Evolutionary conservation across 1,284 basidiomycete species (phyloP), one percentile per base, ranked within the genome.

Genomic region (Coniferiporia sulphurascens): DNA sequence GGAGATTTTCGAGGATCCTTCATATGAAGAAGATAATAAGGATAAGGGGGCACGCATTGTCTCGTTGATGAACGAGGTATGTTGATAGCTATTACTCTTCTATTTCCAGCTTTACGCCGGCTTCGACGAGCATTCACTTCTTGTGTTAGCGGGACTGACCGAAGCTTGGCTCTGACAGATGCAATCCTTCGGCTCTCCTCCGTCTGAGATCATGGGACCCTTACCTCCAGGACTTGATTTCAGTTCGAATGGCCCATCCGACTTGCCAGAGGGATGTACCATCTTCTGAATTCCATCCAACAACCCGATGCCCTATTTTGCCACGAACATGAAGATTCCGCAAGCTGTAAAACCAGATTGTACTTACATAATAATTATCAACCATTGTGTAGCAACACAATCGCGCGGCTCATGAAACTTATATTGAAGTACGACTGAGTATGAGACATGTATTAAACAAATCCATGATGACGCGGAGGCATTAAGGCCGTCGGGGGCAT

Each of bases 121-220:
- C 5, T 27, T 27, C 27, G 27, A 27, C 27, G 5, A 27, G 3
- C 27, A 21, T n/a, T 59, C 65, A 32, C 36, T 43, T 32, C 36
- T 60, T 45, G 41, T 55, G 35, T 38, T 19, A 50, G 48, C 9
- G 41, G 13, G 13, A 58, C 22, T 56, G 15, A 52, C 34, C 15
- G 21, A 35, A 41, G 48, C 12, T 48, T 17, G 49, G 63, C 15
- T 65, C 27, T 34, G 27, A 41, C 66, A 94, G 89, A 85, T 96
- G 82, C 93, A 95, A 79, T 79, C 80, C 35, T 80, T 88, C 60
- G 95, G 96, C 2, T 85, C 91, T 10, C 95, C 95, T 0, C 95
- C 95, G 0, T 73, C 85, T 53, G 93, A 95, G 69, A 85, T 98
- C 57, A 93, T 97, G 85, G 96, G 95, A 1, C 87, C 91, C 4